These are phyloP conservation scores for Tremellales sp. DNA, from an alignment of 1,284 basidiomycete species.

Conservation along the genomic window DNA sequence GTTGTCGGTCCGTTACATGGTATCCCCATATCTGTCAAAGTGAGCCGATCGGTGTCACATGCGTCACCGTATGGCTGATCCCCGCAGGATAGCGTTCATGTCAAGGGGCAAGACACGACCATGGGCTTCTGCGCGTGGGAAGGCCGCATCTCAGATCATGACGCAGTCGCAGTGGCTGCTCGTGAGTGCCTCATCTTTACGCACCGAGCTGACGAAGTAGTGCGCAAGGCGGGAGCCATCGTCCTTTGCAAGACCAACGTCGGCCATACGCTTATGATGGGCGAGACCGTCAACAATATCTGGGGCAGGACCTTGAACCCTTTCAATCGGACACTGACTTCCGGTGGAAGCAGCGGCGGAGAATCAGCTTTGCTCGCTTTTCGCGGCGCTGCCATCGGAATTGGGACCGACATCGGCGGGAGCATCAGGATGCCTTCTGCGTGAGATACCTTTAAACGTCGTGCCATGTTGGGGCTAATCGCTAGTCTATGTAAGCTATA, in stretches of 20 bases:
- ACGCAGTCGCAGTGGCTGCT: slow-evolving; percentile 1
- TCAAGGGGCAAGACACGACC: slow-evolving; percentile 39
- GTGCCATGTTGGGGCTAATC: background rate
- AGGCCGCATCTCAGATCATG: slow-evolving; percentile 3
- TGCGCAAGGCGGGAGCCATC: slow-evolving; percentile 30
- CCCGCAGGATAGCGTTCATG: slow-evolving; percentile 45
- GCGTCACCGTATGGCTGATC: background rate
- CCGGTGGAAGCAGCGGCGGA: slow-evolving; percentile 60
- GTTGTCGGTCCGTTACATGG: slow-evolving; percentile 61
- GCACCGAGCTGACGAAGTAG: background rate
- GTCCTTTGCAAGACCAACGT: slow-evolving; percentile 23
- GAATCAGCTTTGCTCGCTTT: slow-evolving; percentile 55
- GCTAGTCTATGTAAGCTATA: slow-evolving; percentile 33
- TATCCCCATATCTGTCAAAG: slow-evolving; percentile 61
- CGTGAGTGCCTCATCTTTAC: background rate
- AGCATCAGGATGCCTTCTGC: slow-evolving; percentile 28
- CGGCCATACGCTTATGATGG: slow-evolving; percentile 33
- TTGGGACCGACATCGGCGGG: slow-evolving; percentile 51
- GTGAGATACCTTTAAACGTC: background rate
- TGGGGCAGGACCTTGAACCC: slow-evolving; percentile 49
- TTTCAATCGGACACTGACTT: slow-evolving; percentile 54
- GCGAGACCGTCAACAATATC: slow-evolving; percentile 26
- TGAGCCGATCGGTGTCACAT: slow-evolving; percentile 1
- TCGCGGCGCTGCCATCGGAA: slow-evolving; percentile 25
- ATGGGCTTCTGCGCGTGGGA: slow-evolving; percentile 18